These are phyloP conservation scores for Pyricularia grisea DNA, from an alignment of 2,329 filamentous ascomycete genomes.

Conservation along the genomic window DNA sequence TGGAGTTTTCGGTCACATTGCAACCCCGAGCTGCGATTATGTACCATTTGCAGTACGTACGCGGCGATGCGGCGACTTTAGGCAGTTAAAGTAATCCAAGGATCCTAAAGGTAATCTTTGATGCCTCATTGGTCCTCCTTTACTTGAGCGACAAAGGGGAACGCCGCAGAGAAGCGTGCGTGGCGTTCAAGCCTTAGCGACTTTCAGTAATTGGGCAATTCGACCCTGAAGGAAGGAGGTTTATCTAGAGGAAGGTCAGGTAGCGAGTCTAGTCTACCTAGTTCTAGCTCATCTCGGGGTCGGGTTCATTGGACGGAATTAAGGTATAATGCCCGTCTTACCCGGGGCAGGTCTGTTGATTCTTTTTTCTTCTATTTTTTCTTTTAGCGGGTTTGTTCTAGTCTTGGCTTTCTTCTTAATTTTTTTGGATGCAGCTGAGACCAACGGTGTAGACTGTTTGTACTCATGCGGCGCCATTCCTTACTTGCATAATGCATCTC, in stretches of 20 bases:
- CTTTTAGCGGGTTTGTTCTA: not conserved
- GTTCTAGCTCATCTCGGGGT: too few species aligned
- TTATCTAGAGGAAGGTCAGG: not conserved
- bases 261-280: not conserved
- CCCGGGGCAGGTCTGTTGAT: not conserved
- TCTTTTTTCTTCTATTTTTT: not conserved
- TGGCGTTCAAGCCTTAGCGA: not conserved
- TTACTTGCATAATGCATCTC: not conserved
- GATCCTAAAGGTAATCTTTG: too few species aligned
- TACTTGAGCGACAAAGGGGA: too few species aligned
- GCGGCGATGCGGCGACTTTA: not conserved
- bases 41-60: not conserved
- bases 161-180: not conserved
- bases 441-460: not conserved
- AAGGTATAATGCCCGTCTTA: not conserved
- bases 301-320: not conserved
- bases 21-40: not conserved
- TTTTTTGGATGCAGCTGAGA: not conserved
- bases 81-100: not conserved
- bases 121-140: too few species aligned
- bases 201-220: not conserved
- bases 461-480: not conserved
- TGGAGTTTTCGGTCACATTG: not conserved
- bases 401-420: not conserved
- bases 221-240: not conserved